Evolutionary conservation across 139 green algal genomes (phyloP).

Genomic region (Penium margaritaceum): DNA sequence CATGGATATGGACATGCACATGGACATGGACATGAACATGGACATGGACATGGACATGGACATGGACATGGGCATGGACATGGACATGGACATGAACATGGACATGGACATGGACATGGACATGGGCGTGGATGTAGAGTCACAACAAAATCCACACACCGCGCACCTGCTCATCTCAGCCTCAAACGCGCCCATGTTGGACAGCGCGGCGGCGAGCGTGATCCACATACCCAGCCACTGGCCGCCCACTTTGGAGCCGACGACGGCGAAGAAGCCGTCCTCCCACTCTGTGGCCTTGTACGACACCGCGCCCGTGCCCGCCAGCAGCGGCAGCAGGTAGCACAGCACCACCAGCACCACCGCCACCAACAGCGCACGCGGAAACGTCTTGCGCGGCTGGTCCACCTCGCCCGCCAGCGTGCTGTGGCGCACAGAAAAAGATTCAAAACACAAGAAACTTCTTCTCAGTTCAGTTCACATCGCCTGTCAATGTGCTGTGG

Average conservation of each 20-base stretch:
- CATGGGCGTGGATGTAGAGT: no score
- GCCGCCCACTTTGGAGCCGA: constrained; percentile 62
- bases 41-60: no score
- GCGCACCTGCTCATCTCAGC: constrained; percentile 82
- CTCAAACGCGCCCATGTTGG: constrained; percentile 84
- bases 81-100: no score
- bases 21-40: no score
- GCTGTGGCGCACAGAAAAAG: constrained; percentile 13
- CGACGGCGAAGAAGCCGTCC: constrained; percentile 69
- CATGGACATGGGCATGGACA: no score
- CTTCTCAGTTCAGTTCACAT: background rate
- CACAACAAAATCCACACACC: no score
- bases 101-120: no score
- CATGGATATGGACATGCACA: no score
- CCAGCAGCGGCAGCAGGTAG: constrained; percentile 68
- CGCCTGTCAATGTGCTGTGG: background rate
- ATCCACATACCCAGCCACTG: constrained; percentile 74
- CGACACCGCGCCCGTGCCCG: constrained; percentile 61
- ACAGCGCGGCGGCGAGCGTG: constrained; percentile 68
- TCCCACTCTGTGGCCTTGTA: constrained; percentile 56
- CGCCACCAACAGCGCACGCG: constrained; percentile 62
- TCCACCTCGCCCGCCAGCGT: constrained; percentile 81
- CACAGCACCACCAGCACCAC: constrained; percentile 61
- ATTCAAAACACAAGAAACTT: no score
- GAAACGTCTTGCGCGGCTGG: constrained; percentile 65